Conservation (phyloP, 1,284 basidiomycete genomes). For the Boletus sp. region DNA sequence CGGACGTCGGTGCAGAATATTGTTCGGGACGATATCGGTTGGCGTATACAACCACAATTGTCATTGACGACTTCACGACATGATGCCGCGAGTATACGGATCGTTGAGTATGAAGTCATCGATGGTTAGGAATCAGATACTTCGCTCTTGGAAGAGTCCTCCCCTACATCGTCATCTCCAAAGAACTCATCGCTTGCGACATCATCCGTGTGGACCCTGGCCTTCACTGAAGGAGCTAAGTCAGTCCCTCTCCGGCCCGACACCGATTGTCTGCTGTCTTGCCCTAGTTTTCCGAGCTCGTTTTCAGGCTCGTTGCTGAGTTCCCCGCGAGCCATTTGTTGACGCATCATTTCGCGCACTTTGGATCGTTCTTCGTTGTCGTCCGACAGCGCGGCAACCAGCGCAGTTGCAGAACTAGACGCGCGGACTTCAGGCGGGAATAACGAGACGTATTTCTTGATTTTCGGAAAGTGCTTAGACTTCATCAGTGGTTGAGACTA, state of each 20-base stretch:
- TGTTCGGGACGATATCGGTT: too few relatives aligned
- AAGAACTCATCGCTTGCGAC: slow-evolving; percentile 47
- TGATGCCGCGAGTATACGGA: slow-evolving; percentile 4
- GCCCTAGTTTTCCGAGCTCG: slow-evolving; percentile 26
- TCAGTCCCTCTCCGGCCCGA: slow-evolving; percentile 2
- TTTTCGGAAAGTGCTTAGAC: slow-evolving; percentile 71
- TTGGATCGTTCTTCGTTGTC: slow-evolving; percentile 49
- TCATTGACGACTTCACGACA: not conserved
- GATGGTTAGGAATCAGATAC: slow-evolving; percentile 9
- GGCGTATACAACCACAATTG: too few relatives aligned
- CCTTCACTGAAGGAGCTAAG: slow-evolving; percentile 4
- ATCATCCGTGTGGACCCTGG: slow-evolving; percentile 10
- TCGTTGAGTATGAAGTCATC: not conserved
- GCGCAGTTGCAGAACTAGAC: slow-evolving; percentile 26
- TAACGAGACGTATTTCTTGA: slow-evolving; percentile 80
- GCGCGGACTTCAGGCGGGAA: slow-evolving; percentile 67
- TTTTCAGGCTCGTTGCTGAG: slow-evolving; percentile 62
- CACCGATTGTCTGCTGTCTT: slow-evolving; percentile 14
- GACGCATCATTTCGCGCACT: slow-evolving; percentile 56
- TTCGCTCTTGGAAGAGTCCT: slow-evolving; percentile 19
- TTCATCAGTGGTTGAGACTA: slow-evolving; percentile 5
- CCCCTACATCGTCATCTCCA: slow-evolving; percentile 35
- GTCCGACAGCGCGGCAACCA: slow-evolving; percentile 12
- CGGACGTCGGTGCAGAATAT: too few relatives aligned
- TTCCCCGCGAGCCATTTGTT: slow-evolving; percentile 62